Evolutionary conservation across 352 stramenopile genomes (phyloP), one percentile per base, ranked within the genome.

Genomic region (Phytophthora agathidicida): DNA sequence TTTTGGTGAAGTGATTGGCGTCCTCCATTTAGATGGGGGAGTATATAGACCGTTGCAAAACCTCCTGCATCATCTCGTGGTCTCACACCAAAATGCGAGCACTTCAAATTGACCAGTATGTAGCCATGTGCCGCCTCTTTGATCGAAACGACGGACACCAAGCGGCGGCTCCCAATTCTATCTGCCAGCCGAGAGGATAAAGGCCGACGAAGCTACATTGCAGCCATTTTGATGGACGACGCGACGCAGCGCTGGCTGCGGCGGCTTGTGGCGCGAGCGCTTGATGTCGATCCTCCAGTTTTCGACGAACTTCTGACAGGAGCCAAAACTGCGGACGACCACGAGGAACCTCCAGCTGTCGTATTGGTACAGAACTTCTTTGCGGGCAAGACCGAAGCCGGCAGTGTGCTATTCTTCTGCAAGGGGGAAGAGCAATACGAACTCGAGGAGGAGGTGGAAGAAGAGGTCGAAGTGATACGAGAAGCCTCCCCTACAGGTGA

Each of bases 361-460:
- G 71, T 85, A 20, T 49, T 80, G 3, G 28, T 89, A 2, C 72
- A 75, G 27, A 63, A 52, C 24, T 95, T 95, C 60, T 91, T 93
- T 41, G 68, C 72, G 19, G 41, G 71, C 0, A 66, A 79, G 31
- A 76, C 68, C 0, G 75, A 86, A 8, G 73, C 83, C 23, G 84
- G 86, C 2, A 88, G 70, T 45, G 71, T 94, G 13, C 54, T 93
- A 5, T 96, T 96, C 62, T 94, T 94, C 54, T 90, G 73, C 39
- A 72, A 76, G 24, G 71, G 63, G 3, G 78, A 92, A 39, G 73
- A 91, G 49, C 74, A 89, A 27, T 75, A 83, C 24, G 78, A 89
- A 43, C 44, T 93, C 0, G 77, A 93, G 83, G 86, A 93, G 41
- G 83, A 93, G 17, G 71, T 93, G 14, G 83, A 93, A 45, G 82